A percentile compares a stretch with the other conserved stretches of the same genome.
phyloP scores from a whole-genome alignment of 176 grass and related monocot genomes.

The Zizania latifolia region DNA sequence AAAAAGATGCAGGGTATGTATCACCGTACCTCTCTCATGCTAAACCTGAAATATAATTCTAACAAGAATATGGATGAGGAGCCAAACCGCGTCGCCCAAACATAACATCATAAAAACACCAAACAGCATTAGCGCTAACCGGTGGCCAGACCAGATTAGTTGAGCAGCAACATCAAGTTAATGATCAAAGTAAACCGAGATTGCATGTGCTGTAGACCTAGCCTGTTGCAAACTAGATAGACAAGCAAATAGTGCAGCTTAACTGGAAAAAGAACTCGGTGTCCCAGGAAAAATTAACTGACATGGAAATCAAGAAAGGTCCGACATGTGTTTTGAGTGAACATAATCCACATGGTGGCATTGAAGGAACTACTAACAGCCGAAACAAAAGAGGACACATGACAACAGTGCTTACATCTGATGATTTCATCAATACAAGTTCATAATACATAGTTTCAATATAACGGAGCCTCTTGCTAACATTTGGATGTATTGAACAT shows the following conservation, averaged over 20 bases:
- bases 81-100: no score
- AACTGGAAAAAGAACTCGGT: not conserved
- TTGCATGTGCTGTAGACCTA: not conserved
- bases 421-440: conserved; percentile 5
- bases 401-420: not conserved
- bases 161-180: not conserved
- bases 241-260: not conserved
- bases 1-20: no score
- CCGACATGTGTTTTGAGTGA: not conserved
- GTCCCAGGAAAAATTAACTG: not conserved
- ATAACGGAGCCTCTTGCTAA: not conserved
- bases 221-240: no score
- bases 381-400: not conserved
- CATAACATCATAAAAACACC: no score
- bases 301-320: not conserved
- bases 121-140: no score
- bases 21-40: no score
- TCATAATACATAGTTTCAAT: conserved; percentile 18
- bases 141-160: no score
- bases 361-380: not conserved
- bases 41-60: no score
- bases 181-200: not conserved
- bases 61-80: no score
- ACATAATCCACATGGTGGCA: conserved; percentile 11
- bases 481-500: conserved; percentile 8